Conservation (phyloP, 139 green algal species). For the Picochlorum sp. region DNA sequence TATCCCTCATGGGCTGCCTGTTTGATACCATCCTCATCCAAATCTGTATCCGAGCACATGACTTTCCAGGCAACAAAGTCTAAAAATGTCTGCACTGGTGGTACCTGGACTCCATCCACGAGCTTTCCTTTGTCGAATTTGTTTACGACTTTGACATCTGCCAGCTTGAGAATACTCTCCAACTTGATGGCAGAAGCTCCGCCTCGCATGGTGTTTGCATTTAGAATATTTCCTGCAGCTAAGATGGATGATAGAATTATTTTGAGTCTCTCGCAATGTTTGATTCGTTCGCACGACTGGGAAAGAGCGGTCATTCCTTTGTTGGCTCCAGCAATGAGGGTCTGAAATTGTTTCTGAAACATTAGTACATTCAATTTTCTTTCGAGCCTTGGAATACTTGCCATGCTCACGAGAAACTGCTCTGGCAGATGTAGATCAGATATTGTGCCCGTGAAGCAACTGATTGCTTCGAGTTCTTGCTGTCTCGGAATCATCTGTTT, state of each 20-base stretch:
- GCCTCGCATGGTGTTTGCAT: slow-evolving; percentile 32
- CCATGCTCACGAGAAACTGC: slow-evolving; percentile 46
- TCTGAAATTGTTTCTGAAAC: slow-evolving; percentile 32
- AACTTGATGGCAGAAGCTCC: slow-evolving; percentile 27
- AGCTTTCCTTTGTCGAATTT: not conserved
- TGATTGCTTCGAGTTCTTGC: slow-evolving; percentile 36
- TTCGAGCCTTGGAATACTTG: slow-evolving; percentile 40
- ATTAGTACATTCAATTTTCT: slow-evolving; percentile 34
- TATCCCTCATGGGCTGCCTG: slow-evolving; percentile 7
- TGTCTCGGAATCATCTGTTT: slow-evolving; percentile 38
- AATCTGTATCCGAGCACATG: slow-evolving; percentile 6
- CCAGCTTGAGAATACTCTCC: slow-evolving; percentile 35
- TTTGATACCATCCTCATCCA: not conserved
- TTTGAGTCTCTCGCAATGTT: slow-evolving; percentile 20
- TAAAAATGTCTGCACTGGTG: slow-evolving; percentile 13
- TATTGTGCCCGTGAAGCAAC: slow-evolving; percentile 16
- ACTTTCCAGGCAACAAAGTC: slow-evolving; percentile 33
- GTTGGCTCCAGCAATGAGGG: slow-evolving; percentile 18
- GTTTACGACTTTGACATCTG: slow-evolving; percentile 27
- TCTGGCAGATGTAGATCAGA: slow-evolving; percentile 42
- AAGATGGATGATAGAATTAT: slow-evolving; percentile 20
- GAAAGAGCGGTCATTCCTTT: slow-evolving; percentile 16
- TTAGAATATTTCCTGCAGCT: slow-evolving; percentile 38
- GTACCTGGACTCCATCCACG: not conserved
- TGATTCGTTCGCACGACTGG: slow-evolving; percentile 30